phyloP scores from a whole-genome alignment of 495 filamentous ascomycete species.

The Aspergillus affinis region DNA sequence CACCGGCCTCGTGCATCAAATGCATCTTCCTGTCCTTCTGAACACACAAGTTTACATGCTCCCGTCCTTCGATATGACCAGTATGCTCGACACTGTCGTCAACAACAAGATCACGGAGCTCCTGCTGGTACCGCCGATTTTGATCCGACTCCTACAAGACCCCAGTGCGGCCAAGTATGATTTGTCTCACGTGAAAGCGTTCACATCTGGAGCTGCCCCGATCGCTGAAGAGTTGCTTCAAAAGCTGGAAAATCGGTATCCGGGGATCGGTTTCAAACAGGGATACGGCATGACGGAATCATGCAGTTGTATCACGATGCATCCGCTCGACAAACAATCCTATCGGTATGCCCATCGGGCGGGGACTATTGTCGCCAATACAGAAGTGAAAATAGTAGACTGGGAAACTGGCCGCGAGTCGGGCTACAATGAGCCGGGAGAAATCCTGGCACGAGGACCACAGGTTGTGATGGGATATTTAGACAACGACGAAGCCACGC shows the following conservation, averaged over 20 bases:
- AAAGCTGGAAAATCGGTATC: conserved; percentile 55
- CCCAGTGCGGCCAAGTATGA: conserved; percentile 62
- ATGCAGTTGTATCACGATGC: conserved; percentile 60
- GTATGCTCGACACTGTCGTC: conserved; percentile 53
- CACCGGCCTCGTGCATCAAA: conserved; percentile 57
- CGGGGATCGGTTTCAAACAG: conserved; percentile 63
- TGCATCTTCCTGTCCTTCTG: conserved; percentile 57
- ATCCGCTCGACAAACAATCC: conserved; percentile 50
- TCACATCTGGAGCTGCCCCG: conserved; percentile 64
- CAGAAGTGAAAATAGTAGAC: conserved; percentile 60
- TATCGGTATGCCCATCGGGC: conserved; percentile 59
- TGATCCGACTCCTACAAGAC: conserved; percentile 66
- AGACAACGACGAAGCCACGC: conserved; percentile 52
- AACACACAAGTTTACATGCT: conserved; percentile 62
- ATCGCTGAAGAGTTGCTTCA: conserved; percentile 62
- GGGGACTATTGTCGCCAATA: conserved; percentile 59
- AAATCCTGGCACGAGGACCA: conserved; percentile 57
- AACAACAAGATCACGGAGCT: conserved; percentile 57
- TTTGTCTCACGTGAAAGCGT: conserved; percentile 49
- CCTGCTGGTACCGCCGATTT: conserved; percentile 67
- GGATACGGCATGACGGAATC: conserved; percentile 72
- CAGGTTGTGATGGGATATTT: conserved; percentile 62
- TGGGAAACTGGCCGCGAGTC: conserved; percentile 46
- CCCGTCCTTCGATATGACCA: conserved; percentile 55
- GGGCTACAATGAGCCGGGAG: conserved; percentile 53